Evolutionary conservation across 768 basidiomycete genomes (phyloP), one percentile per base, ranked within the genome.

Genomic region (Cystobasidium ongulense): DNA sequence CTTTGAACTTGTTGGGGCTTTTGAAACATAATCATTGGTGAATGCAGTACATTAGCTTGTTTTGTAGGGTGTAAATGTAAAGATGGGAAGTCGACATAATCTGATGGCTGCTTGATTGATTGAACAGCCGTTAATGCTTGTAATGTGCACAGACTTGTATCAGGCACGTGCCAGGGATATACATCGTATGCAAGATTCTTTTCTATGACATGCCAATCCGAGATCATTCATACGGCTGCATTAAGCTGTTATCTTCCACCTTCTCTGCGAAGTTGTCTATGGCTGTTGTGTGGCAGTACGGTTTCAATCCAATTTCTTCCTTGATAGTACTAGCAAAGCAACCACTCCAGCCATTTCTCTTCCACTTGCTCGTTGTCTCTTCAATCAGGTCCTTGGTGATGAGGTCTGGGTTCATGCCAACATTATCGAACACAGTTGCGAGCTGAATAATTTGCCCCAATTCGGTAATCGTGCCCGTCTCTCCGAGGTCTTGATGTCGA

Each of bases 271-370:
- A 61, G 11, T 18, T n/a, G 21, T 61, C 59, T 4, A 61, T 61
- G 23, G 59, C 59, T 7, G 59, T 61, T 33, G 59, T 61, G 21
- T 61, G 59, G n/a, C 59, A 61, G 17, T 38, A 61, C 5, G 59
- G 59, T n/a, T 61, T 61, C 59, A 61, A 27, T 4, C 59, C 59
- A 61, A 61, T 61, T n/a, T 61, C 59, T n/a, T 61, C 59, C 59
- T 25, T 10, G 23, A 61, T 61, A 5, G 59, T 61, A 38, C 11
- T 27, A 33, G 59, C 59, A 27, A 61, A 61, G 59, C 59, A 61
- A 25, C 59, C 59, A 33, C 7, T 33, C 59, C 59, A 61, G 31
- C 59, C 59, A 38, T 61, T 61, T 61, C 59, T 33, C n/a, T 33
- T 33, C 59, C 59, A 61, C 27, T 33, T 38, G 31, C 36, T 61